Base-by-base conservation (phyloP, 2,329 filamentous ascomycete species). In the Calonectria montana region DNA sequence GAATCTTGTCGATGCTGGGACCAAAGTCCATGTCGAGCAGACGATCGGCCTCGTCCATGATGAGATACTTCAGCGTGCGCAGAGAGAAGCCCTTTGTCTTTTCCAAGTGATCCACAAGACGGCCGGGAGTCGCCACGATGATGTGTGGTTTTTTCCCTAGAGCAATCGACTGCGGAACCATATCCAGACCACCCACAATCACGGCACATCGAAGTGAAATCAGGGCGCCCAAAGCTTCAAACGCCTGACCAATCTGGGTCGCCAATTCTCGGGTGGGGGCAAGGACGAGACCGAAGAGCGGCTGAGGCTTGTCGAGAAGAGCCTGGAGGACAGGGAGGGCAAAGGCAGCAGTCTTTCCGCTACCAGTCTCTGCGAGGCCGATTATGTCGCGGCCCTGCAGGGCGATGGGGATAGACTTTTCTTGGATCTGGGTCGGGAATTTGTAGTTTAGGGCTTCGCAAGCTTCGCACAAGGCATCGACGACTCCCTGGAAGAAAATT, bases 71-170 rank as follows among this genome's bases (percentile, higher is more conserved):
- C 43, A 98, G 87, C 4, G 90, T 89, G 35, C 93, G 90, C 61
- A 98, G 86, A 2, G 93, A 96, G 84, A 99, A 98, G 13, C 97
- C 96, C 83, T 98, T 98, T 2, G 97, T 99, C 84, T 98, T 98
- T 82, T 98, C 95, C 10, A 98, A 86, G 78, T 99, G 97, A 79
- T 98, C 97, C 5, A 98, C 87, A 25, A 98, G 86, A 69, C 96
- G 91, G 65, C 96, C 96, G 0, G 96, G 96, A 0, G 96, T 98
- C 0, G 96, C 96, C 45, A 98, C 96, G 25, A 98, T 88, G 27
- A 99, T 92, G 80, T 99, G 97, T 9, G 97, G 97, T 78, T 96
- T 96, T 88, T 98, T 98, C n/a, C 94, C 95, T 0, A 99, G 89
- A 0, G 96, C 94, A 74, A 99, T 97, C 1, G 94, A 85, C 82